Evolutionary conservation across 257 asterid genomes (phyloP), one percentile per base, ranked within the genome.

Genomic region (Gardenia jasminoides): DNA sequence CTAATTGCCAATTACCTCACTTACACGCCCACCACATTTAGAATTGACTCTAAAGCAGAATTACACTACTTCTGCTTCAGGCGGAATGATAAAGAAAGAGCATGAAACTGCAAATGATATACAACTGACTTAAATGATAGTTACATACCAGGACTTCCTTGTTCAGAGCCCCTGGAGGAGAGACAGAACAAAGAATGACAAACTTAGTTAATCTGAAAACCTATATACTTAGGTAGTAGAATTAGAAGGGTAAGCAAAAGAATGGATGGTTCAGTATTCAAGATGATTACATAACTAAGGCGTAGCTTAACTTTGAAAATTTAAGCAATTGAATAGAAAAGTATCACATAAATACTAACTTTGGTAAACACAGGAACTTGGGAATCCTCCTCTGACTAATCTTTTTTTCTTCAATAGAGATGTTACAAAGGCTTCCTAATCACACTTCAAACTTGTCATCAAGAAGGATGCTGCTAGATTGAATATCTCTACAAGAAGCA

Each of bases 391-490:
- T 13, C 30, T 43, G 56, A 24, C 16, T 19, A 12, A n/a, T n/a
- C 36, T 3, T 24, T n/a, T n/a, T 6, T 54, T 24, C 46, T 62
- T 12, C 24, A 33, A 17, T 11, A 41, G 58, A 41, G 39, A 59
- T 24, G 0, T 75, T 10, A 8, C 8, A 26, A 31, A 59, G 41
- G 78, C 78, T 75, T 19, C 78, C 70, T 26, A 75, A 3, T 6
- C 58, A 41, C 59, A 39, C 78, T 41, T 75, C 19, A 39, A 20
- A 36, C n/a, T 74, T 4, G 24, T 74, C 17, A 8, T 74, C 78
- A 2, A 59, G 67, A 36, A 75, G 64, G 7, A 72, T 72, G 65
- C 76, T 61, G 56, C 78, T 41, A 59, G 70, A 67, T 31, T 58
- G 70, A 41, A 75, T 10, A 41, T 58, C 56, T 13, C 78, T 75